These are phyloP conservation scores for Thalassia testudinum DNA, from an alignment of 116 monocot genomes.

Conservation along the genomic window DNA sequence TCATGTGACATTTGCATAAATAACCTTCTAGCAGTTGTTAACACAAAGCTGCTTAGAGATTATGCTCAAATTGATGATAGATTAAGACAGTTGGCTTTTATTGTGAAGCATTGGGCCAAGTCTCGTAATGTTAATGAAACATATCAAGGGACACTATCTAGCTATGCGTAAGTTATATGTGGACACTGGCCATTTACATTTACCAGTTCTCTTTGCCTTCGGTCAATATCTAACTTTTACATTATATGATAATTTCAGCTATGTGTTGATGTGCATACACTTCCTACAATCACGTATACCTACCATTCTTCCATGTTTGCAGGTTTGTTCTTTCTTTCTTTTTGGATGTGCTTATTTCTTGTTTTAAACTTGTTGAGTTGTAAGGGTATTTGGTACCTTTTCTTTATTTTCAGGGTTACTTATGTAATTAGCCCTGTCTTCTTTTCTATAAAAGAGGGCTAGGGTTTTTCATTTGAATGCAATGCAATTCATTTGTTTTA, in stretches of 20 bases:
- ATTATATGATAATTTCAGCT: slow-evolving; percentile 32
- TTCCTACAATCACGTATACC: slow-evolving; percentile 73
- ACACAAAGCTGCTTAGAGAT: slow-evolving; percentile 87
- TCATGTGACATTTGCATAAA: slow-evolving; percentile 97
- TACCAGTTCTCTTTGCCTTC: neutral
- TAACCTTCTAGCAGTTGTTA: slow-evolving; percentile 85
- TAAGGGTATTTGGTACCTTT: too few relatives aligned
- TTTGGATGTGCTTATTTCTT: too few relatives aligned
- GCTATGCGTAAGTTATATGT: slow-evolving; percentile 71
- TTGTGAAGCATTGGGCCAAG: slow-evolving; percentile 97
- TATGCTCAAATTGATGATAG: slow-evolving; percentile 81
- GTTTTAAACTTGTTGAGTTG: too few relatives aligned
- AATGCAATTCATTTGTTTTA: too few relatives aligned
- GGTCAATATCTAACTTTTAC: neutral
- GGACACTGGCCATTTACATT: neutral
- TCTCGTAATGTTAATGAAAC: slow-evolving; percentile 81
- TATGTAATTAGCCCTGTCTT: too few relatives aligned
- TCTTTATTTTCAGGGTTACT: too few relatives aligned
- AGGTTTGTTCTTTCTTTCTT: slow-evolving; percentile 46
- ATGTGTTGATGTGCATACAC: slow-evolving; percentile 98
- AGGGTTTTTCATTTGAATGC: too few relatives aligned
- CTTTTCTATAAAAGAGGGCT: too few relatives aligned
- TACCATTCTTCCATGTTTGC: slow-evolving; percentile 92
- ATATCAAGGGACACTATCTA: slow-evolving; percentile 92
- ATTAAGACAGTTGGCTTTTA: slow-evolving; percentile 72